Percentiles rank a stretch among this genome's conserved stretches.
These are phyloP conservation scores for Potentilla sterilis DNA, from an alignment of 306 rosid genomes.

Conservation along the genomic window DNA sequence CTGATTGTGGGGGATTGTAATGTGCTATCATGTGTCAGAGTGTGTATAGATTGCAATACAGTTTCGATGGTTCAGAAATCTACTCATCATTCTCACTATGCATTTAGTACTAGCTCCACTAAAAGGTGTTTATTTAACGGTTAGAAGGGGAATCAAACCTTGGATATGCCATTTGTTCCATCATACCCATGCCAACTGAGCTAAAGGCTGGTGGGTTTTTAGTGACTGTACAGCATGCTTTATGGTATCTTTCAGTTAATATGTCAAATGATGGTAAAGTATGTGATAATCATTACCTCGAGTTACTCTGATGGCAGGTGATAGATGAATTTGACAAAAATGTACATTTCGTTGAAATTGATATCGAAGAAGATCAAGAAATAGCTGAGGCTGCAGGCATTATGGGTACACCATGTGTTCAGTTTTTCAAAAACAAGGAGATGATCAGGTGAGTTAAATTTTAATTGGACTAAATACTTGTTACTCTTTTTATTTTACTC, in stretches of 20 bases:
- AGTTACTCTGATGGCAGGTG: constrained; percentile 50
- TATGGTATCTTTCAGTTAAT: not conserved
- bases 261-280: constrained; percentile 7
- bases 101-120: not conserved
- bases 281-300: constrained; percentile 5
- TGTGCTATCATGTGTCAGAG: not conserved
- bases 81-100: not conserved
- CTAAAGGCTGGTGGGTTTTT: not conserved
- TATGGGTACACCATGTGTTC: constrained; percentile 99
- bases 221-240: not conserved
- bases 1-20: not conserved
- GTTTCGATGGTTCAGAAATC: not conserved
- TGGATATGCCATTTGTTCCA: not conserved
- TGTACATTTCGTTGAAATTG: constrained; percentile 94
- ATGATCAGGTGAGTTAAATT: constrained; percentile 55
- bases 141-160: not conserved
- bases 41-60: not conserved
- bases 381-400: constrained; percentile 95
- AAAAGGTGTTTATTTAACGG: not conserved
- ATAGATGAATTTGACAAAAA: constrained; percentile 80
- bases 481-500: too few relatives aligned
- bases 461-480: too few relatives aligned
- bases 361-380: constrained; percentile 95
- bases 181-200: not conserved
- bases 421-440: constrained; percentile 91